These are phyloP conservation scores for Adansonia rubrostipa DNA, from an alignment of 441 rosid species.

Conservation along the genomic window DNA sequence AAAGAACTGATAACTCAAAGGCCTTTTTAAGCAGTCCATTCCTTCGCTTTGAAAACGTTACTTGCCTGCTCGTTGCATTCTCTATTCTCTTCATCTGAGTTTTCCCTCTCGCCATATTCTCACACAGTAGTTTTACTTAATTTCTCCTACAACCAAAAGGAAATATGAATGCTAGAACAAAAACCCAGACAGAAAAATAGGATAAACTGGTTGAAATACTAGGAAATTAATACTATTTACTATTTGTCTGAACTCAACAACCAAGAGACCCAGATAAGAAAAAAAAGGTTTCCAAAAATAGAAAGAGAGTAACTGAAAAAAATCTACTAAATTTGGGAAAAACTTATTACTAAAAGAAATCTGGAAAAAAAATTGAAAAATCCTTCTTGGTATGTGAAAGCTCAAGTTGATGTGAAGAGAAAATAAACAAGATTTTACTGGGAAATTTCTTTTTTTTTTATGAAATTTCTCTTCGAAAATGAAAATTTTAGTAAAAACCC, in stretches of 20 bases:
- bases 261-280: slow-evolving; percentile 17
- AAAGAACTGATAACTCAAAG: slow-evolving; percentile 81
- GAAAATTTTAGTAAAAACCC: slow-evolving; percentile 46
- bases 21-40: slow-evolving; percentile 85
- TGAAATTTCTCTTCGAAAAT: background rate
- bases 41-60: slow-evolving; percentile 87
- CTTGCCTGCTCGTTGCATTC: slow-evolving; percentile 86
- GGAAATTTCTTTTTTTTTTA: background rate
- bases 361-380: background rate
- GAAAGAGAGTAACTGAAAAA: slow-evolving; percentile 25
- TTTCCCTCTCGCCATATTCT: slow-evolving; percentile 59
- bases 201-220: slow-evolving; percentile 3
- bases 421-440: slow-evolving; percentile 6
- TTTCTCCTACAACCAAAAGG: slow-evolving; percentile 20
- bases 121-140: no score
- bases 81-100: slow-evolving; percentile 95
- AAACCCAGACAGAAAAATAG: background rate
- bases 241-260: background rate
- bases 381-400: slow-evolving; percentile 21
- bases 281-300: slow-evolving; percentile 40
- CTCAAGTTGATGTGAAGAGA: slow-evolving; percentile 19
- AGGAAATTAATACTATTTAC: background rate
- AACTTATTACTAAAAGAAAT: background rate
- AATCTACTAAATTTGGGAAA: slow-evolving; percentile 34
- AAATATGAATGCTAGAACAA: slow-evolving; percentile 7